Conservation (phyloP, 2,329 filamentous ascomycete genomes). For the Zymoseptoria crescenta region DNA sequence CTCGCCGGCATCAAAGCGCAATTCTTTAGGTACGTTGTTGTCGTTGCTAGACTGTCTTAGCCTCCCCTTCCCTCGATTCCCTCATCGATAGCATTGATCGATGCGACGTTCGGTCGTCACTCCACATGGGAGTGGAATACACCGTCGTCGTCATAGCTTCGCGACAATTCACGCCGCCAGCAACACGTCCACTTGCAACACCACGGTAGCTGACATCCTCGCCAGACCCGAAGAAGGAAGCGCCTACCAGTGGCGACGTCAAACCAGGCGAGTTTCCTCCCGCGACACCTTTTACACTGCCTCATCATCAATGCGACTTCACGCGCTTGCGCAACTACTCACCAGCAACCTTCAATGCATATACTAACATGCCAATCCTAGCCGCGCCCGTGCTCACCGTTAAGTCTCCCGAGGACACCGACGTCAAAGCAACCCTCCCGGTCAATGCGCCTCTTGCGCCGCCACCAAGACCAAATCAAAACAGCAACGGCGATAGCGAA, state of each 20-base stretch:
- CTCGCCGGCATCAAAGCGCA: not conserved
- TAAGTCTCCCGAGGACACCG: conserved; percentile 27
- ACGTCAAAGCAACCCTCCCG: conserved; percentile 24
- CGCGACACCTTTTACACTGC: not conserved
- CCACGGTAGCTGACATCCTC: not conserved
- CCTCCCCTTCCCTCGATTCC: not conserved
- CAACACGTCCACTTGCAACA: not conserved
- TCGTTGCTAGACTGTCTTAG: not conserved
- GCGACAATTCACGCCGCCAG: not conserved
- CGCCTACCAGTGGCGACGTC: conserved; percentile 1
- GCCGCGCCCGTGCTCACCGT: conserved; percentile 24
- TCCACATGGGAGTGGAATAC: no score
- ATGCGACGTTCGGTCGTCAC: not conserved
- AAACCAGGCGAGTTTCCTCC: conserved; percentile 14
- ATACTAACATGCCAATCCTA: not conserved
- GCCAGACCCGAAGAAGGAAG: conserved; percentile 12
- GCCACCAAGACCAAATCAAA: conserved; percentile 40
- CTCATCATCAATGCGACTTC: not conserved
- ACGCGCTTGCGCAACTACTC: not conserved
- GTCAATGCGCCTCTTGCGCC: conserved; percentile 45
- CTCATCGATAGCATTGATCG: not conserved
- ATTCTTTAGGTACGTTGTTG: not conserved
- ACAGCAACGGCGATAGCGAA: conserved; percentile 39
- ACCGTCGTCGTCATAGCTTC: not conserved
- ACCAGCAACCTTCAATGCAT: not conserved